Conservation (phyloP, 2,329 filamentous ascomycete genomes). For the Hypoxylon sp. region DNA sequence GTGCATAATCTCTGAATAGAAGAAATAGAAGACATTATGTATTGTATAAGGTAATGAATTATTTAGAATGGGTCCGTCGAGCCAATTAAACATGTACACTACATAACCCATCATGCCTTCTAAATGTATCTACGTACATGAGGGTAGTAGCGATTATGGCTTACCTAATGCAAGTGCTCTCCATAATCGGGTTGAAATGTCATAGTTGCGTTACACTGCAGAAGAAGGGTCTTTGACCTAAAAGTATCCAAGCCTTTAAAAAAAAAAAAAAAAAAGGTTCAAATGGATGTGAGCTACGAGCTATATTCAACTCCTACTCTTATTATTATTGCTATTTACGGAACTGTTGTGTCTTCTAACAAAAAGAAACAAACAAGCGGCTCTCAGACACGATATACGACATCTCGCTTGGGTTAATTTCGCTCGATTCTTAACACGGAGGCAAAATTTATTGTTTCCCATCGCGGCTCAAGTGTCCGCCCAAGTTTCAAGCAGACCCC, state of each 20-base stretch:
- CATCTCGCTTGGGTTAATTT: slow-evolving; percentile 41
- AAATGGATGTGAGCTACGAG: slow-evolving; percentile 9
- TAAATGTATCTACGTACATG: slow-evolving; percentile 14
- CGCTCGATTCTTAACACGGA: slow-evolving; percentile 29
- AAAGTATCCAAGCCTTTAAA: slow-evolving; percentile 23
- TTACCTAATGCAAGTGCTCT: slow-evolving; percentile 33
- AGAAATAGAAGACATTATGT: slow-evolving; percentile 26
- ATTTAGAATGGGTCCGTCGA: slow-evolving; percentile 16
- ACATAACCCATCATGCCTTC: not conserved
- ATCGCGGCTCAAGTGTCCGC: slow-evolving; percentile 40
- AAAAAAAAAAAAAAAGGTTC: not conserved
- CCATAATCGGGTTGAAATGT: slow-evolving; percentile 36
- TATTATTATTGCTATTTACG: slow-evolving; percentile 16
- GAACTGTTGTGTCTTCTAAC: slow-evolving; percentile 16
- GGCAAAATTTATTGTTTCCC: slow-evolving; percentile 39
- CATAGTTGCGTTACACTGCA: slow-evolving; percentile 41
- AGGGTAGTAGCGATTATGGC: slow-evolving; percentile 14
- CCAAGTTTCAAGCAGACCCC: slow-evolving; percentile 44
- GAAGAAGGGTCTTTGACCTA: slow-evolving; percentile 32
- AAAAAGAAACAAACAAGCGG: slow-evolving; percentile 33
- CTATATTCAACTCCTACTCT: not conserved
- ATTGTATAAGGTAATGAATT: slow-evolving; percentile 28
- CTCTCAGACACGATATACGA: slow-evolving; percentile 40
- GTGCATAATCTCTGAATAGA: slow-evolving; percentile 34
- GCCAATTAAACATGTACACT: slow-evolving; percentile 14